These are phyloP conservation scores for Sechiopsis laciniata DNA, from an alignment of 306 rosid genomes.

Conservation along the genomic window DNA sequence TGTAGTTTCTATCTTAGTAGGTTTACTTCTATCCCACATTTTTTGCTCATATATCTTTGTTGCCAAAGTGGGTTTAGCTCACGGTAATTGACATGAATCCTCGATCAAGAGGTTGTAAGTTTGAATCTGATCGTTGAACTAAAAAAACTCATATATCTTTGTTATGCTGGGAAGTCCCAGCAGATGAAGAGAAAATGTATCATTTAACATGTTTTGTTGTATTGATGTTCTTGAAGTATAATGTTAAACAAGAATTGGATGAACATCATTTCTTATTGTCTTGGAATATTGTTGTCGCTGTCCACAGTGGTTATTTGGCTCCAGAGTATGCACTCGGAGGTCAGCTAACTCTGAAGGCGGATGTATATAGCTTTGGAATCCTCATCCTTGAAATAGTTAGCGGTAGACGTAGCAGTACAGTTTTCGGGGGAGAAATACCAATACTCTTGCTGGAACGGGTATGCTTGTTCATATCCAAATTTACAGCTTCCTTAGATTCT, in stretches of 20 bases:
- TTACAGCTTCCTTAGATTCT: slow-evolving; percentile 9
- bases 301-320: slow-evolving; percentile 80
- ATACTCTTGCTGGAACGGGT: slow-evolving; percentile 78
- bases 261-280: slow-evolving; percentile 21
- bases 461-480: slow-evolving; percentile 18
- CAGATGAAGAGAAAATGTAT: neutral
- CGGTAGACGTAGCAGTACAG: slow-evolving; percentile 61
- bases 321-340: slow-evolving; percentile 97
- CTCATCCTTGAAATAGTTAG: slow-evolving; percentile 78
- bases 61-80: too few relatives aligned
- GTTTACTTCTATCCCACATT: neutral
- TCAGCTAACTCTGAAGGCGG: slow-evolving; percentile 81
- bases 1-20: neutral
- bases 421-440: slow-evolving; percentile 45
- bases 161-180: neutral
- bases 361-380: slow-evolving; percentile 83
- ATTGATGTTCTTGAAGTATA: neutral
- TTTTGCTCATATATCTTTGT: neutral
- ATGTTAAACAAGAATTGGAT: slow-evolving; percentile 2
- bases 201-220: neutral
- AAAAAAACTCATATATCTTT: neutral
- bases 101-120: too few relatives aligned
- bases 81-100: too few relatives aligned
- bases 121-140: too few relatives aligned
- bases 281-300: slow-evolving; percentile 27